phyloP scores from a whole-genome alignment of 2,329 filamentous ascomycete species.

The Botrytis fabae region DNA sequence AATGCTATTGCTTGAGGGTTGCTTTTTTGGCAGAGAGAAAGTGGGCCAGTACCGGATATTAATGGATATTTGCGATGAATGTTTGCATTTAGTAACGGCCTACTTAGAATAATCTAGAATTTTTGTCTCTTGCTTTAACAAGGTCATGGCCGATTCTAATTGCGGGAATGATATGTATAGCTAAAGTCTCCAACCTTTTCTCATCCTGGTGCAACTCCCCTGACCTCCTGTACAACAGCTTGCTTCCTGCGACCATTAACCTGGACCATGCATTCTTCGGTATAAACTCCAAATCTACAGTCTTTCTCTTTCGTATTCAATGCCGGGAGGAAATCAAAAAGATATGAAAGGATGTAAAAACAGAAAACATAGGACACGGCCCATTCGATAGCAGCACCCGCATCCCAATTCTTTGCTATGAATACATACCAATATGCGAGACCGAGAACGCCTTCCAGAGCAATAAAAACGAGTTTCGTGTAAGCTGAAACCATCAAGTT shows the following conservation, averaged over 20 bases:
- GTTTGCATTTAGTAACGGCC: not conserved
- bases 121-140: not conserved
- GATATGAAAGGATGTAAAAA: conserved; percentile 82
- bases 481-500: conserved; percentile 62
- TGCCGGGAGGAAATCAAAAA: conserved; percentile 81
- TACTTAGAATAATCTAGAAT: not conserved
- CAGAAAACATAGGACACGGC: conserved; percentile 79
- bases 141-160: not conserved
- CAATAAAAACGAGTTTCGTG: conserved; percentile 68
- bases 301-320: conserved; percentile 15
- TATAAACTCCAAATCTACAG: conserved; percentile 14
- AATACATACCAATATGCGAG: conserved; percentile 79
- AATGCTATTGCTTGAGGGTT: not conserved
- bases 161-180: not conserved
- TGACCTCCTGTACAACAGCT: not conserved
- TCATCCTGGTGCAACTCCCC: not conserved
- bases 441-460: conserved; percentile 80
- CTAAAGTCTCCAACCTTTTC: not conserved
- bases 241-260: not conserved
- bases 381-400: conserved; percentile 76
- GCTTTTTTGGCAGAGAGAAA: not conserved
- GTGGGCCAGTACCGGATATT: not conserved
- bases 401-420: conserved; percentile 65
- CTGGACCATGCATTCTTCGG: conserved; percentile 12
- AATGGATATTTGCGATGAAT: not conserved